Evolutionary conservation across 345 rosid species (phyloP), one percentile per base, ranked within the genome.

Genomic region (Ceriops zippeliana): DNA sequence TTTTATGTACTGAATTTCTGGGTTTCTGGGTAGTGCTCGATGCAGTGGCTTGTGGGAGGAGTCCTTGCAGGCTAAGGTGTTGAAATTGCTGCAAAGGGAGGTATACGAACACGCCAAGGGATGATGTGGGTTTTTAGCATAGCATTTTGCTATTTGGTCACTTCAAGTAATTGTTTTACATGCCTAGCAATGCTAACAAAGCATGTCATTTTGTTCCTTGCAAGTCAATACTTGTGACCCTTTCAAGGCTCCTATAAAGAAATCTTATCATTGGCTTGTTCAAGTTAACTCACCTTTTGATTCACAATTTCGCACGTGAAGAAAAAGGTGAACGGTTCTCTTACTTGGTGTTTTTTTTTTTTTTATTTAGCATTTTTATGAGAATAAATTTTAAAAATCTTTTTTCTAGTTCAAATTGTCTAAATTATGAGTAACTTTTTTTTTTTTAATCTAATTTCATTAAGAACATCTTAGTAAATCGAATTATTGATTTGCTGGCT

Each of bases 61-160:
- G 27, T 15, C 61, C 51, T 57, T 30, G 42, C 13, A 20, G 61
- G 66, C 56, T 27, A 72, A 27, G 38, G 26, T 3, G 56, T 52
- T 0, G n/a, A n/a, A 51, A 28, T 8, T 0, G 27, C 7, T 4
- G 34, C 20, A 65, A 31, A 37, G 8, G 35, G 15, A 15, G 58
- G 52, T 54, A 30, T 9, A 21, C 24, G n/a, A 53, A 42, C 62
- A 63, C 79, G 79, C 31, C 64, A 79, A 64, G 71, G 54, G 52
- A 75, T 54, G 72, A 52, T 24, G 63, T 63, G 28, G 32, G 47
- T 37, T 28, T 52, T 57, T 58, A 15, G 28, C 16, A 32, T 58
- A 42, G 49, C 30, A 28, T 28, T 28, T 28, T 42, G 5, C 16
- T 13, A 17, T 47, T 58, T 72, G 46, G 47, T 69, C 52, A 15